Conservation (phyloP, 1,139 yeast genomes). For the Blastobotrys aristatus region DNA sequence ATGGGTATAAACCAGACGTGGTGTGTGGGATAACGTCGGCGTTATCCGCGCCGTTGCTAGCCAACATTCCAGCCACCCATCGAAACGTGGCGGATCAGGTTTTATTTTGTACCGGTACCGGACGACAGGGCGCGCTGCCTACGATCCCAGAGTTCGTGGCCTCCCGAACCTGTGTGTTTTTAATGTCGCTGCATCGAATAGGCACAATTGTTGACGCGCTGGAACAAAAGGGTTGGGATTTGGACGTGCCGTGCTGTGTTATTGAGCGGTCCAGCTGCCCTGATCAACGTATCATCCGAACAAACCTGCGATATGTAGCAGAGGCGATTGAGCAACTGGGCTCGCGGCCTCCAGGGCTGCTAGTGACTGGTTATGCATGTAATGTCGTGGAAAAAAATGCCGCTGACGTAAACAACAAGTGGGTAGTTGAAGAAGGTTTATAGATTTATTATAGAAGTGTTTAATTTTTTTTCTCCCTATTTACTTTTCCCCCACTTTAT, state of each 20-base stretch:
- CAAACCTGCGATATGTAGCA: slow-evolving; percentile 60
- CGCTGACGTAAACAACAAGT: slow-evolving; percentile 31
- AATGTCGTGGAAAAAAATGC: slow-evolving; percentile 41
- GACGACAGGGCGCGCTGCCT: slow-evolving; percentile 80
- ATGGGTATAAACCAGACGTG: slow-evolving; percentile 69
- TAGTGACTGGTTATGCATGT: slow-evolving; percentile 80
- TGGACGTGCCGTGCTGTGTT: slow-evolving; percentile 70
- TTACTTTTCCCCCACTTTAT: neutral
- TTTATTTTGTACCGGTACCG: slow-evolving; percentile 90
- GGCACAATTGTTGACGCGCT: slow-evolving; percentile 60
- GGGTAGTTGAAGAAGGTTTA: slow-evolving; percentile 60
- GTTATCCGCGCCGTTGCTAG: slow-evolving; percentile 80
- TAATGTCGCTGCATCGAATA: slow-evolving; percentile 88
- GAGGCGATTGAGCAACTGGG: slow-evolving; percentile 77
- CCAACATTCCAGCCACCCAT: slow-evolving; percentile 87
- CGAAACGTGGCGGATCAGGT: slow-evolving; percentile 92
- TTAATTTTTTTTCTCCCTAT: neutral
- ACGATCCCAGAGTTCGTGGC: slow-evolving; percentile 66
- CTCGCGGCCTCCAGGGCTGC: slow-evolving; percentile 88
- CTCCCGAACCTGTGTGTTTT: slow-evolving; percentile 75
- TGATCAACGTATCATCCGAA: slow-evolving; percentile 81
- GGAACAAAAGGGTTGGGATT: slow-evolving; percentile 58
- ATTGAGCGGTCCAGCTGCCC: slow-evolving; percentile 92
- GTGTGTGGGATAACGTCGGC: slow-evolving; percentile 91
- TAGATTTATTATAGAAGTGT: neutral